Evolutionary conservation across 73 alveolate genomes (phyloP).

Genomic region (Stentor coeruleus): DNA sequence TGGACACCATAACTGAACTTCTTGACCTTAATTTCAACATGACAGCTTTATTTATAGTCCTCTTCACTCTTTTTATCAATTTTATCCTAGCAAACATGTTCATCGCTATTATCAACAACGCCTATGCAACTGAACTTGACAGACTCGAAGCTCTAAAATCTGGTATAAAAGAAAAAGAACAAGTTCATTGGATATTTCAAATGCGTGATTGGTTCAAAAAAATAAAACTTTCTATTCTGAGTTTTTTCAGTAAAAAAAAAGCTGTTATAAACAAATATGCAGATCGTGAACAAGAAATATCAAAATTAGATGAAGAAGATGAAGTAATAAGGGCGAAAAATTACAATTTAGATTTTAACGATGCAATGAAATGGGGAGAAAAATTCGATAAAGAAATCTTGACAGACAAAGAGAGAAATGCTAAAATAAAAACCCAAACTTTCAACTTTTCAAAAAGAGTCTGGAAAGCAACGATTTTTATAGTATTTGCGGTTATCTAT

Average conservation of each 20-base stretch:
- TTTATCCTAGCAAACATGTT: slow-evolving; percentile 25
- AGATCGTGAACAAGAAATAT: not conserved
- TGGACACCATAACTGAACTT: not conserved
- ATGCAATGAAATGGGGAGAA: slow-evolving; percentile 18
- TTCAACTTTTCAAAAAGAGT: not conserved
- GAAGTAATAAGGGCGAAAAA: slow-evolving; percentile 16
- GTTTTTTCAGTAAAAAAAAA: not conserved
- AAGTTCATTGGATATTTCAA: not conserved
- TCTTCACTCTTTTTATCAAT: not conserved
- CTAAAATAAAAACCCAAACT: not conserved
- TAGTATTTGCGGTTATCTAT: slow-evolving; percentile 6
- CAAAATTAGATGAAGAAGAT: slow-evolving; percentile 9
- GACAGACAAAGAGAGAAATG: slow-evolving; percentile 19
- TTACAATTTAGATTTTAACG: not conserved
- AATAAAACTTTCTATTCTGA: not conserved
- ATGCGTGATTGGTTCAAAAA: not conserved
- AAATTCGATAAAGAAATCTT: not conserved
- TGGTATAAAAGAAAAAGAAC: not conserved
- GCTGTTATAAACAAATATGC: slow-evolving; percentile 12
- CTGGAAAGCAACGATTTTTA: slow-evolving; percentile 19
- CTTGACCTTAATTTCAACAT: slow-evolving; percentile 3
- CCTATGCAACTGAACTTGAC: not conserved
- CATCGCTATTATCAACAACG: slow-evolving; percentile 10
- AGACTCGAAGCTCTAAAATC: not conserved
- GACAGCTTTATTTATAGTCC: slow-evolving; percentile 12